A percentile compares a stretch with the other conserved stretches of the same genome.
Conservation (phyloP, 805 yeast genomes). For the Wickerhamiella spandovensis region DNA sequence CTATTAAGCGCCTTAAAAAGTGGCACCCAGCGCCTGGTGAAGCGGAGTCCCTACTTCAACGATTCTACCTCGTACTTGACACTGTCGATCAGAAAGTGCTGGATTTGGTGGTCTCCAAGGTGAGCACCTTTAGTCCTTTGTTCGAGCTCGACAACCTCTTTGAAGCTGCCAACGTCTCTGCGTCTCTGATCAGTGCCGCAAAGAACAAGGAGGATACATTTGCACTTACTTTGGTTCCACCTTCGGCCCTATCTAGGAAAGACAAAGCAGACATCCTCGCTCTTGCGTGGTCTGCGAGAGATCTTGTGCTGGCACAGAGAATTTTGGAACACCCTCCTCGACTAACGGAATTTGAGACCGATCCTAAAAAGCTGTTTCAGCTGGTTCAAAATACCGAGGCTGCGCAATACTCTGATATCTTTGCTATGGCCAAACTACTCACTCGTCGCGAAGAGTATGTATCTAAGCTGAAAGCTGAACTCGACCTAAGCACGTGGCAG, state of each 20-base stretch:
- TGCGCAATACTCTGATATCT: neutral
- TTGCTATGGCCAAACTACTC: neutral
- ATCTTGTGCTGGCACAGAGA: neutral
- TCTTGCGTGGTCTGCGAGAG: neutral
- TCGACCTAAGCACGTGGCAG: neutral
- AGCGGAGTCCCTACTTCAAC: neutral
- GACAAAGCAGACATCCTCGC: neutral
- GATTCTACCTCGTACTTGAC: neutral
- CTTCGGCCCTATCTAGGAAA: neutral
- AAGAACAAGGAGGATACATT: neutral
- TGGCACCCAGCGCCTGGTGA: neutral
- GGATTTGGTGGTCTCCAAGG: neutral
- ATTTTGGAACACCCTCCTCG: slow-evolving; percentile 1
- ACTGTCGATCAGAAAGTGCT: neutral
- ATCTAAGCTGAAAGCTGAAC: neutral
- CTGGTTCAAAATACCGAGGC: neutral
- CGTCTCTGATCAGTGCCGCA: neutral
- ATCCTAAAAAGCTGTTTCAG: neutral
- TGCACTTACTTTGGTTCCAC: neutral
- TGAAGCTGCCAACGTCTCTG: slow-evolving; percentile 1
- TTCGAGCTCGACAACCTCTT: neutral
- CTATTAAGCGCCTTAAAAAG: neutral
- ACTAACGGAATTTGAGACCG: neutral
- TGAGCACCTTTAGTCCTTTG: neutral
- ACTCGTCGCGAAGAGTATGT: neutral